A percentile compares a stretch with the other conserved stretches of the same genome.
phyloP scores from a whole-genome alignment of 768 basidiomycete genomes.

The Rossbeevera mucosa region DNA sequence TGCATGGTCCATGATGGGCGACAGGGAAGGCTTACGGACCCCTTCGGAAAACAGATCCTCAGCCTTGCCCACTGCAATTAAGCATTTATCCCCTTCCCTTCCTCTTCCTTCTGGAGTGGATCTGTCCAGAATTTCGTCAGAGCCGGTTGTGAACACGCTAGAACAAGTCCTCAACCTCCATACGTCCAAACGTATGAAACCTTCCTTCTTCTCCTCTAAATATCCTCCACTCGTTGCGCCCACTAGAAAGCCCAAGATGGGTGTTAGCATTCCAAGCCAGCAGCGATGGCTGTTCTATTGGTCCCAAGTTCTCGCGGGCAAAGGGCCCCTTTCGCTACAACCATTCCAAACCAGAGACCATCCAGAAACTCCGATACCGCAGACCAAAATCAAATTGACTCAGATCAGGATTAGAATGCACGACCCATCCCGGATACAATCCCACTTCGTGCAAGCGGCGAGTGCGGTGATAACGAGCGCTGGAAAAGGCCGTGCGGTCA shows the following conservation, averaged over 20 bases:
- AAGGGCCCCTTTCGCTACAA: conserved; percentile 52
- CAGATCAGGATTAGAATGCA: conserved; percentile 57
- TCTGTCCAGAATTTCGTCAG: conserved; percentile 15
- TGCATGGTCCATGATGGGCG: conserved; percentile 19
- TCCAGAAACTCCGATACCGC: conserved; percentile 4
- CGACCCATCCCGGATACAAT: conserved; percentile 48
- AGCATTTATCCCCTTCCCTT: neutral
- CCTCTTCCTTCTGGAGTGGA: conserved; percentile 2
- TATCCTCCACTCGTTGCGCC: conserved; percentile 14
- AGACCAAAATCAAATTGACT: conserved; percentile 48
- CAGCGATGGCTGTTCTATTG: conserved; percentile 77
- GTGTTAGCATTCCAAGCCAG: conserved; percentile 80
- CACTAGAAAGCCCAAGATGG: conserved; percentile 41
- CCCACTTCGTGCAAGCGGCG: conserved; percentile 52
- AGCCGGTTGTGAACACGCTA: conserved; percentile 33
- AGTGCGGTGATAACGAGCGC: conserved; percentile 49
- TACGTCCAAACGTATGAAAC: conserved; percentile 66
- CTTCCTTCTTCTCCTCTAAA: conserved; percentile 1
- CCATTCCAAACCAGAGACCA: conserved; percentile 4
- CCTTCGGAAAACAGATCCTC: conserved; percentile 1
- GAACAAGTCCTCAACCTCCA: conserved; percentile 63
- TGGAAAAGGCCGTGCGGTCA: conserved; percentile 31
- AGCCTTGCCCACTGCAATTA: neutral
- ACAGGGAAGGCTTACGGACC: conserved; percentile 17
- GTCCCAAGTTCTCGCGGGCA: conserved; percentile 56